These are phyloP conservation scores for Curvularia sp. DNA, from an alignment of 2,329 filamentous ascomycete genomes.

Conservation along the genomic window DNA sequence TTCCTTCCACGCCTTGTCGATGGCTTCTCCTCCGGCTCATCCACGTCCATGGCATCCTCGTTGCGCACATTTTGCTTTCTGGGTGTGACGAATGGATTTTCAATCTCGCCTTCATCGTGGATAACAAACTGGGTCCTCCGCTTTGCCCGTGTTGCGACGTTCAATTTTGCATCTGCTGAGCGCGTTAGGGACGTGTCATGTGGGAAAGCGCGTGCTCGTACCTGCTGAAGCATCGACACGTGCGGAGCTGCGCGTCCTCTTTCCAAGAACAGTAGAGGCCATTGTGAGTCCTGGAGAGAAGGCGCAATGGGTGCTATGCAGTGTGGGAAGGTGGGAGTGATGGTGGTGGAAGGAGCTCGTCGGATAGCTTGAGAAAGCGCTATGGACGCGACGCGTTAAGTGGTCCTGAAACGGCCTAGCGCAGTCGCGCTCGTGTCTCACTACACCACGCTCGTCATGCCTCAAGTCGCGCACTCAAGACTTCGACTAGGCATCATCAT, in stretches of 20 bases:
- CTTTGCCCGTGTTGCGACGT: constrained; percentile 51
- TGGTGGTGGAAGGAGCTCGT: constrained; percentile 22
- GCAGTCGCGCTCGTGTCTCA: constrained; percentile 2
- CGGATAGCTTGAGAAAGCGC: constrained; percentile 8
- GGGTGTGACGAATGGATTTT: constrained; percentile 62
- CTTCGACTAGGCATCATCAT: neutral
- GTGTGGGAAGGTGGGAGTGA: constrained; percentile 27
- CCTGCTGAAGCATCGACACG: constrained; percentile 35
- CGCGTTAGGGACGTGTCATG: constrained; percentile 37
- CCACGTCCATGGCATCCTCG: constrained; percentile 56
- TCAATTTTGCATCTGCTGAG: constrained; percentile 32
- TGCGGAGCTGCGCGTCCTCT: constrained; percentile 48
- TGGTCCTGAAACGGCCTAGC: constrained; percentile 14
- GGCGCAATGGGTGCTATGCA: constrained; percentile 32
- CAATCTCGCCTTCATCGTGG: constrained; percentile 71
- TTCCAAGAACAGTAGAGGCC: constrained; percentile 49
- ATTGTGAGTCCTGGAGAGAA: constrained; percentile 33
- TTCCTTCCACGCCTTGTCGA: constrained; percentile 47
- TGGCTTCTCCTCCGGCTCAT: constrained; percentile 49
- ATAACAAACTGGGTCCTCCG: constrained; percentile 55
- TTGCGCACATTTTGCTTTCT: constrained; percentile 46
- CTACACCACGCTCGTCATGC: neutral
- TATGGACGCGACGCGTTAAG: constrained; percentile 28
- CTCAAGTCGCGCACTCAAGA: neutral
- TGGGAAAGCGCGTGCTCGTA: constrained; percentile 28